phyloP scores from a whole-genome alignment of 192 early-diverging fungal species.

The Jimgerdemannia flammicorona region DNA sequence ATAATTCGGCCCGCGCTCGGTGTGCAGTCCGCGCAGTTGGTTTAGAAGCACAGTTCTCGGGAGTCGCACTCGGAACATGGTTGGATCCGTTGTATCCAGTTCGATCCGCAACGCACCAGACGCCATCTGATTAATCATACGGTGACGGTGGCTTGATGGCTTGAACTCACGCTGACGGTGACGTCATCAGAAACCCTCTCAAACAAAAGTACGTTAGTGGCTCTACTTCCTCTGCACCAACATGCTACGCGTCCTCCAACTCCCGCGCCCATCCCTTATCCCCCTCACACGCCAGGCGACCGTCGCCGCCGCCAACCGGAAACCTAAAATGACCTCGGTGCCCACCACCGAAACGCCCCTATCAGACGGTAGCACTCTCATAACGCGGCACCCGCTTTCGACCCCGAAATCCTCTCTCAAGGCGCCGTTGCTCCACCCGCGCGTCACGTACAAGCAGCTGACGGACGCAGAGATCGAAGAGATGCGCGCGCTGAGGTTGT shows the following conservation, averaged over 20 bases:
- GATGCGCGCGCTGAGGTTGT: conserved; percentile 24
- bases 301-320: neutral
- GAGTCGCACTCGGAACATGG: neutral
- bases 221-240: neutral
- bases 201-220: no score
- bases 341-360: neutral
- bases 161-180: no score
- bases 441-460: neutral
- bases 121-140: no score
- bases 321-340: neutral
- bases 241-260: neutral
- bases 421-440: neutral
- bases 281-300: neutral
- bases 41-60: neutral
- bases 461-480: conserved; percentile 25
- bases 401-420: neutral
- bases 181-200: no score
- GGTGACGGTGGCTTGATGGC: no score
- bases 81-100: no score
- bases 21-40: neutral
- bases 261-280: neutral
- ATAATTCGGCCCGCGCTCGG: neutral
- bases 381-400: neutral
- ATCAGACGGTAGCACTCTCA: neutral
- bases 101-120: no score